Evolutionary conservation across 768 basidiomycete species (phyloP).

Genomic region (Omphalotus guepiniiformis): DNA sequence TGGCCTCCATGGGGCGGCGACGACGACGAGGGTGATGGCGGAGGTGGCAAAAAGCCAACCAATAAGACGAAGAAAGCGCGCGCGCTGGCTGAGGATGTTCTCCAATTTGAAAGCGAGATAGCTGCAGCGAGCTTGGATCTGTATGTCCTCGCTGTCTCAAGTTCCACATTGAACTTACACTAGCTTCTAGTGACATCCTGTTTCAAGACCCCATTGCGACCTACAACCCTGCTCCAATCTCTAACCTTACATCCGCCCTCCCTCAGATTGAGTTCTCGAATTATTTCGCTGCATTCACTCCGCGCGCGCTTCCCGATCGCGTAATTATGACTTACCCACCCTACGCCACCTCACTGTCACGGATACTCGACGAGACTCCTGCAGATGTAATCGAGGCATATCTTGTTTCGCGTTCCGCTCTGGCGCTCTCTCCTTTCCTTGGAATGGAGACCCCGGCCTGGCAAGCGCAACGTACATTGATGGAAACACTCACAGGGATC

Average conservation of each 20-base stretch:
- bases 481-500: slow-evolving; percentile 75
- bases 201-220: slow-evolving; percentile 79
- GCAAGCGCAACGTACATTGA: slow-evolving; percentile 65
- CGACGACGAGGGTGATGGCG: slow-evolving; percentile 43
- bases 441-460: slow-evolving; percentile 75
- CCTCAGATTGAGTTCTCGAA: slow-evolving; percentile 76
- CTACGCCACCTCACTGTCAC: slow-evolving; percentile 63
- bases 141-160: slow-evolving; percentile 33
- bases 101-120: slow-evolving; percentile 74
- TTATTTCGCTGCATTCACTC: slow-evolving; percentile 86
- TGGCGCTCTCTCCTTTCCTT: slow-evolving; percentile 65
- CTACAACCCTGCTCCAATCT: slow-evolving; percentile 79
- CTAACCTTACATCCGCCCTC: slow-evolving; percentile 63
- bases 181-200: slow-evolving; percentile 49
- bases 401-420: slow-evolving; percentile 72
- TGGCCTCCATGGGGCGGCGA: slow-evolving; percentile 83
- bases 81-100: slow-evolving; percentile 64
- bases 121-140: slow-evolving; percentile 79
- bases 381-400: slow-evolving; percentile 81
- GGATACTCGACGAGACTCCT: slow-evolving; percentile 63
- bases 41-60: slow-evolving; percentile 40
- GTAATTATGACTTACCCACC: slow-evolving; percentile 82
- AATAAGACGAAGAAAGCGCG: slow-evolving; percentile 53
- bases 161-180: neutral
- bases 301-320: slow-evolving; percentile 67